phyloP scores from a whole-genome alignment of 2,329 filamentous ascomycete genomes.

The Colletotrichum lupini region DNA sequence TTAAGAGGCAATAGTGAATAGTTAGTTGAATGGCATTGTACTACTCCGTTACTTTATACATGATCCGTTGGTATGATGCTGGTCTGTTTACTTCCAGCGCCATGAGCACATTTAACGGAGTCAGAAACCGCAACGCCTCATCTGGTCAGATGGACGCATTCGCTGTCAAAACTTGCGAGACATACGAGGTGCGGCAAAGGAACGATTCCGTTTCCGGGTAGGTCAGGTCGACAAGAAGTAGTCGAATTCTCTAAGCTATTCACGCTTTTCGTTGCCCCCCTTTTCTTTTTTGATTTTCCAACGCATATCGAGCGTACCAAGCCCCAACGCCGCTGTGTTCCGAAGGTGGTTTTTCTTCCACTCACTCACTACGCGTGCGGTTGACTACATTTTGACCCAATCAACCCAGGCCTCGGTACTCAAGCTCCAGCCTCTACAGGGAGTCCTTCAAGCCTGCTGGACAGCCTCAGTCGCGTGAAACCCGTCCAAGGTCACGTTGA shows the following conservation, averaged over 20 bases:
- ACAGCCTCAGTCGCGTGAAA: constrained; percentile 70
- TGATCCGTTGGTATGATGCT: not conserved
- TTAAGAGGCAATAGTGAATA: not conserved
- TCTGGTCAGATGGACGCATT: too few relatives aligned
- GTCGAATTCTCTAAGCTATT: not conserved
- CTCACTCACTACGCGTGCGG: not conserved
- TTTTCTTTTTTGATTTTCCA: not conserved
- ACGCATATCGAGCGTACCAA: not conserved
- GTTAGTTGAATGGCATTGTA: not conserved
- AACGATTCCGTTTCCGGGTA: not conserved
- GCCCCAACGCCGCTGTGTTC: not conserved
- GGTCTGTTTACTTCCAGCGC: too few relatives aligned
- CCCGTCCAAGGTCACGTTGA: constrained; percentile 85
- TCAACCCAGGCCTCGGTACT: not conserved
- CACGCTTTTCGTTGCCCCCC: not conserved
- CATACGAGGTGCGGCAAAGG: not conserved
- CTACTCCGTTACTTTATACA: not conserved
- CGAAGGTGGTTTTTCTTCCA: constrained; percentile 15
- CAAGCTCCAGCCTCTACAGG: not conserved
- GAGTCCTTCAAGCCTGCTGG: not conserved
- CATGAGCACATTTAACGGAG: not conserved
- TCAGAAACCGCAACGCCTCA: not conserved
- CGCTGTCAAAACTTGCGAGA: not conserved
- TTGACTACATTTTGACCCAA: not conserved
- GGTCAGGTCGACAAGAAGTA: not conserved